phyloP scores from a whole-genome alignment of 2,329 filamentous ascomycete species.

The Aspergillus bombycis region DNA sequence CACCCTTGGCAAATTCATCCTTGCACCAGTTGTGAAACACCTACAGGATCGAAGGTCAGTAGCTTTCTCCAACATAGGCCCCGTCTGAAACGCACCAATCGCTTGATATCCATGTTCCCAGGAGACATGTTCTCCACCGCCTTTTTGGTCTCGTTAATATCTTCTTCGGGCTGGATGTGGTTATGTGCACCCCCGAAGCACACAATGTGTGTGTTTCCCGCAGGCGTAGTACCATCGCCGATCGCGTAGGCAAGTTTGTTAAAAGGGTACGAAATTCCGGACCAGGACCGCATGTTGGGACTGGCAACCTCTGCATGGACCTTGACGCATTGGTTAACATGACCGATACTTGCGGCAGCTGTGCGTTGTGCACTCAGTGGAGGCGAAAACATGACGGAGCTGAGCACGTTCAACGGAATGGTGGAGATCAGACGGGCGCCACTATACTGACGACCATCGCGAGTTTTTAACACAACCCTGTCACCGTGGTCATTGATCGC shows the following conservation, averaged over 20 bases:
- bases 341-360: constrained; percentile 42
- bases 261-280: constrained; percentile 47
- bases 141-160: constrained; percentile 39
- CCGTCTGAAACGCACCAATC: constrained; percentile 18
- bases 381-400: constrained; percentile 46
- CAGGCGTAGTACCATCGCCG: constrained; percentile 50
- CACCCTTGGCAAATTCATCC: constrained; percentile 53
- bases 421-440: constrained; percentile 45
- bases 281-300: constrained; percentile 48
- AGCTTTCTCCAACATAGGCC: not conserved
- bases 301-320: constrained; percentile 51
- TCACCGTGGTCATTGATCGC: constrained; percentile 32
- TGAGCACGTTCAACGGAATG: constrained; percentile 51
- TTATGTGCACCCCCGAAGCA: constrained; percentile 49
- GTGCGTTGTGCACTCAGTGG: constrained; percentile 40
- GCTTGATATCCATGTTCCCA: constrained; percentile 28
- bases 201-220: constrained; percentile 54
- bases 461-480: constrained; percentile 39
- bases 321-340: constrained; percentile 53
- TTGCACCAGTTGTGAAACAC: constrained; percentile 56
- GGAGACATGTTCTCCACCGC: constrained; percentile 39
- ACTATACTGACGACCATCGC: constrained; percentile 33
- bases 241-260: constrained; percentile 50
- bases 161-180: constrained; percentile 50
- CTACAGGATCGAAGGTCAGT: constrained; percentile 14